Evolutionary conservation across 305 asterid species (phyloP), one percentile per base, ranked within the genome.

Genomic region (Ilex paraguariensis): DNA sequence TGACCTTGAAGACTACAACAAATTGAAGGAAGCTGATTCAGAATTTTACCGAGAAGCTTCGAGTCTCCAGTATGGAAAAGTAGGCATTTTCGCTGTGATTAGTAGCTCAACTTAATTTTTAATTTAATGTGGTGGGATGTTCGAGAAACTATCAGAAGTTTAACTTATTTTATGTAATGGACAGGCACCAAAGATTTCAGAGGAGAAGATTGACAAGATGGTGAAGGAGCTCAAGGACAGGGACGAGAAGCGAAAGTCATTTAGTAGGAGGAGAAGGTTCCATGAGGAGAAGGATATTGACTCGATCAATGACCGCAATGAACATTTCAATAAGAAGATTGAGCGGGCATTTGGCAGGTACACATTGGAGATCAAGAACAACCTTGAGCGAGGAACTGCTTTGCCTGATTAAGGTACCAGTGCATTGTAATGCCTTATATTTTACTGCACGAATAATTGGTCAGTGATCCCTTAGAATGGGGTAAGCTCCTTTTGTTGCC

Each of bases 221-320:
- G 84, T 91, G 69, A 82, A 88, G 74, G 96, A 88, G 69, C 90
- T 91, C 31, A 88, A 78, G 72, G 95, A 82, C 61, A 82, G 84
- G 73, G 98, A 89, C 5, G 95, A 82, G 63, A 88, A 91, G 70
- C 74, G 91, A 13, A 74, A 81, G 63, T 56, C 95, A 62, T 91
- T 91, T 63, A 89, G 98, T 71, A 82, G 97, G 79, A 85, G 98
- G 84, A 85, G 98, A 57, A 83, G 82, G 86, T 88, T 71, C 72
- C 95, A 81, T 14, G 98, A 88, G 77, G 97, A 91, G 75, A 91
- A 91, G 85, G 98, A 91, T 69, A 82, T 91, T n/a, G 97, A 88
- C 82, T 91, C 97, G 3, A 91, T 91, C 65, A 88, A 91, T 58
- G 98, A 91, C 48, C 95, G 97, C 50, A 88, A 88, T n/a, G 98